A percentile compares a stretch with the other conserved stretches of the same genome.
Evolutionary conservation across 2,329 filamentous ascomycete genomes (phyloP).

Genomic region (Hypoxylon sp.): DNA sequence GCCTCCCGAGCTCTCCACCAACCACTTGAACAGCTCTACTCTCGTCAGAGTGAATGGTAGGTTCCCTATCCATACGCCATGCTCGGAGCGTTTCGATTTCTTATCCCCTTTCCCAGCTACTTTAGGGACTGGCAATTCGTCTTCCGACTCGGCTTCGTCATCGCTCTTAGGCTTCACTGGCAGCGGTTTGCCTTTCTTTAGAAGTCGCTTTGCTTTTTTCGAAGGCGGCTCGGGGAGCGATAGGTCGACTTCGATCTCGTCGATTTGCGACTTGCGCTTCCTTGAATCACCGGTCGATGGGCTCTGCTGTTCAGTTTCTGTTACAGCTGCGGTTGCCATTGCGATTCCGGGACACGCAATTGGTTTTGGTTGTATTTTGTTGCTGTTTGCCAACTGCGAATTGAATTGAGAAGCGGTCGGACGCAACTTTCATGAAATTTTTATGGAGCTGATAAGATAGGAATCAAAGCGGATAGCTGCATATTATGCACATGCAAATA

Average conservation of each 20-base stretch:
- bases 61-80: slow-evolving; percentile 97
- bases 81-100: slow-evolving; percentile 76
- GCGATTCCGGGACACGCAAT: neutral
- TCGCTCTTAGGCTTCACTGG: slow-evolving; percentile 62
- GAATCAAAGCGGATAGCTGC: neutral
- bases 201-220: slow-evolving; percentile 89
- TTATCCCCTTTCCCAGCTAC: slow-evolving; percentile 57
- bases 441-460: slow-evolving; percentile 55
- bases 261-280: slow-evolving; percentile 79
- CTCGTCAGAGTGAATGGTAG: slow-evolving; percentile 86
- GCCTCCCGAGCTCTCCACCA: slow-evolving; percentile 79
- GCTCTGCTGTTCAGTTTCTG: slow-evolving; percentile 26
- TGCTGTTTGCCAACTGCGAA: neutral
- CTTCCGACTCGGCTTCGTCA: slow-evolving; percentile 57
- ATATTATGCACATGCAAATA: neutral
- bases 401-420: slow-evolving; percentile 17
- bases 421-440: slow-evolving; percentile 48
- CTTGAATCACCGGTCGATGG: slow-evolving; percentile 57
- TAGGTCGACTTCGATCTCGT: slow-evolving; percentile 91
- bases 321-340: slow-evolving; percentile 41
- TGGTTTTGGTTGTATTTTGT: neutral
- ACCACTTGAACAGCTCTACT: slow-evolving; percentile 81
- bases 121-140: slow-evolving; percentile 52
- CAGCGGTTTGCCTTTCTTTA: slow-evolving; percentile 84
- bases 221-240: slow-evolving; percentile 92